Conservation (phyloP, 139 green algal species). For the Coelastrella sp. region DNA sequence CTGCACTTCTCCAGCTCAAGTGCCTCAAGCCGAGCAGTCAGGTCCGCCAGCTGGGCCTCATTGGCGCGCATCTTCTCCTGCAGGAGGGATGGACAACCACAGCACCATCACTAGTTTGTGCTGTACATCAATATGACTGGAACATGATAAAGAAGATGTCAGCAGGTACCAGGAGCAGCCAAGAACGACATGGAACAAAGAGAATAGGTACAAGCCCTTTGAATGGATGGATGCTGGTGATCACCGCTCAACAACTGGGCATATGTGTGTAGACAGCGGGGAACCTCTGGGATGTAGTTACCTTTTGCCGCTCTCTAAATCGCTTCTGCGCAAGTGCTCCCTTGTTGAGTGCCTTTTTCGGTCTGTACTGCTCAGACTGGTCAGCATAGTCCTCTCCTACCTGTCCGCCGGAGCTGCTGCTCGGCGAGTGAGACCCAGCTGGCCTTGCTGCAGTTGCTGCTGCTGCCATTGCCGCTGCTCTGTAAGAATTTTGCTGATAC, state of each 20-base stretch:
- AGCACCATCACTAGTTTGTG: neutral
- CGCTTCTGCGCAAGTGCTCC: constrained; percentile 45
- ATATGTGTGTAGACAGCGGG: no score
- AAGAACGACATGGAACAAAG: no score
- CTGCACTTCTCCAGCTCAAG: constrained; percentile 27
- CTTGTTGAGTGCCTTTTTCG: constrained; percentile 25
- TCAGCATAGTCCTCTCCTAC: neutral
- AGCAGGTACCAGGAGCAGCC: no score
- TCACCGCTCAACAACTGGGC: no score
- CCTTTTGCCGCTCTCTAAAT: constrained; percentile 49
- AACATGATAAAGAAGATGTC: no score
- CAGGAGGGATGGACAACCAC: neutral
- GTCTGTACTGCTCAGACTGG: neutral
- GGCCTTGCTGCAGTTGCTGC: neutral
- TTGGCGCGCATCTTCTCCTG: constrained; percentile 45
- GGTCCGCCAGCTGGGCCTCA: constrained; percentile 37
- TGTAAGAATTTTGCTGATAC: neutral
- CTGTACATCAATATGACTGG: neutral
- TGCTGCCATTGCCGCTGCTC: neutral
- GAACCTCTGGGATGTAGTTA: neutral
- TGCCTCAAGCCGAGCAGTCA: neutral
- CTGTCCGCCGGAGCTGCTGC: constrained; percentile 14
- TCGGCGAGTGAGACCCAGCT: neutral
- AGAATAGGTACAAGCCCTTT: no score
- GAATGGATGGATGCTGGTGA: no score